A percentile compares a stretch with the other conserved stretches of the same genome.
phyloP scores from a whole-genome alignment of 2,329 filamentous ascomycete species.

The Sarocladium strictum region DNA sequence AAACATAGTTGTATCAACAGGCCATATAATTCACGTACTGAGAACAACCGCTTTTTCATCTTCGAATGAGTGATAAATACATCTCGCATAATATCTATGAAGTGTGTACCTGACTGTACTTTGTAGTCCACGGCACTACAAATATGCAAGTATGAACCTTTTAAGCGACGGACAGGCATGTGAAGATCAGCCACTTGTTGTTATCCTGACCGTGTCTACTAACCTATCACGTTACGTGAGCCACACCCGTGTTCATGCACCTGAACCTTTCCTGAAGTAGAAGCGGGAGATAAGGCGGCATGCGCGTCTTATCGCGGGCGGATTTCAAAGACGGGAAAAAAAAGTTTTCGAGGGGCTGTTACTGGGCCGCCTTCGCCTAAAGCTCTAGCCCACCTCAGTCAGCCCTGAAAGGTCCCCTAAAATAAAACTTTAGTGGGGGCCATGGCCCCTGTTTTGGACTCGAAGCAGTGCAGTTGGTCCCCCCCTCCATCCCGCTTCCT shows the following conservation, averaged over 20 bases:
- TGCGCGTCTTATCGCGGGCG: not conserved
- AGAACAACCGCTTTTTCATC: no score
- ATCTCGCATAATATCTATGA: no score
- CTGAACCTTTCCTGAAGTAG: not conserved
- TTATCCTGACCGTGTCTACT: no score
- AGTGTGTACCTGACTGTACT: no score
- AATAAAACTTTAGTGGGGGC: not conserved
- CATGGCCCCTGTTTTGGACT: not conserved
- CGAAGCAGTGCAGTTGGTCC: not conserved
- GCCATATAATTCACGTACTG: not conserved
- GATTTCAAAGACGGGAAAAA: constrained; percentile 1
- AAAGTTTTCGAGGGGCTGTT: constrained; percentile 6
- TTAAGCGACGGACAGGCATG: no score
- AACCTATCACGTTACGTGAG: no score
- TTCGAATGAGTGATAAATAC: no score
- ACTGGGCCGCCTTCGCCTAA: not conserved
- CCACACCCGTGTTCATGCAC: no score
- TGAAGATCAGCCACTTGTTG: no score
- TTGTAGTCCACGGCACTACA: no score
- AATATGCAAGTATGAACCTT: no score
- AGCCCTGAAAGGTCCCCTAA: not conserved
- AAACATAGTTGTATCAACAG: not conserved
- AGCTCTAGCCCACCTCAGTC: not conserved
- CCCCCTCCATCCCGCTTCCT: not conserved
- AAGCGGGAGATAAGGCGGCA: not conserved